A percentile compares a stretch with the other conserved stretches of the same genome.
Conservation (phyloP, 2,329 filamentous ascomycete species). For the Thelonectria discophora region DNA sequence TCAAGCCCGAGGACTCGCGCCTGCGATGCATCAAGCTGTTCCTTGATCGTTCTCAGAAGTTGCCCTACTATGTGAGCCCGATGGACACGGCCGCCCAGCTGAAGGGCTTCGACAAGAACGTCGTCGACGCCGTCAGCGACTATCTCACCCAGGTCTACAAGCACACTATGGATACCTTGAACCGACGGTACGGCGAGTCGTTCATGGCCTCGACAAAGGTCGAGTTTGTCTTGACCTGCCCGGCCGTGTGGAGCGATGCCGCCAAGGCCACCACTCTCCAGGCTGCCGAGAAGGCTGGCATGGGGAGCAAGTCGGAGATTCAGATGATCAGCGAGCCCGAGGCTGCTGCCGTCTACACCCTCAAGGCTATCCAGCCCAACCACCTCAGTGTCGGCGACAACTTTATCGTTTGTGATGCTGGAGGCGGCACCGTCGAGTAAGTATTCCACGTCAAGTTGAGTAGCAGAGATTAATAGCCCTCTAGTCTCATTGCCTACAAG, state of each 20-base stretch:
- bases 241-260: conserved; percentile 84
- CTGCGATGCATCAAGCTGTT: conserved; percentile 87
- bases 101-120: conserved; percentile 77
- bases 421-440: conserved; percentile 73
- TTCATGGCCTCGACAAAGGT: conserved; percentile 81
- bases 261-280: conserved; percentile 85
- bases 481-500: conserved; percentile 78
- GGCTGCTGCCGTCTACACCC: conserved; percentile 80
- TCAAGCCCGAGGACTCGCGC: conserved; percentile 78
- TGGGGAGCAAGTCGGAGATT: conserved; percentile 75
- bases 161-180: conserved; percentile 82
- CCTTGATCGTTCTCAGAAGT: conserved; percentile 80
- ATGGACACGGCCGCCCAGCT: conserved; percentile 80
- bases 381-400: conserved; percentile 74
- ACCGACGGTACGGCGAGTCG: conserved; percentile 76
- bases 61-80: conserved; percentile 82
- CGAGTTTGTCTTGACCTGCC: conserved; percentile 82
- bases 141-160: conserved; percentile 80
- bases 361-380: conserved; percentile 82
- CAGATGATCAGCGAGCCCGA: conserved; percentile 85
- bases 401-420: conserved; percentile 70
- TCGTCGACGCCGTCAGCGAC: conserved; percentile 81
- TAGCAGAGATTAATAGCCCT: conserved; percentile 29
- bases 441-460: conserved; percentile 36
- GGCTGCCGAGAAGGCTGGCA: conserved; percentile 80